phyloP scores from a whole-genome alignment of 345 rosid species.

The Kernera saxatilis region DNA sequence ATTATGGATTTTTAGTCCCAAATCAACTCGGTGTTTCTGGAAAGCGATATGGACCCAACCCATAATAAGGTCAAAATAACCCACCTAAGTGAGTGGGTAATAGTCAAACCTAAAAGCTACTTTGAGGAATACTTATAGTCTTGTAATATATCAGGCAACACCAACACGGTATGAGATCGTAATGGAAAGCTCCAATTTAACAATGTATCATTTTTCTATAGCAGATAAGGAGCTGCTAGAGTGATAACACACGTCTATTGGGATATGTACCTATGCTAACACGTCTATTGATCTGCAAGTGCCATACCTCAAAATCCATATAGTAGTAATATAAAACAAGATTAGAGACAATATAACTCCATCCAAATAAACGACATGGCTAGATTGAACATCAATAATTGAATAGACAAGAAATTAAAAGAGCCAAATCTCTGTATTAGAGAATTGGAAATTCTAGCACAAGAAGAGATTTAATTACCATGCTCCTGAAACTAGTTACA shows the following conservation, averaged over 20 bases:
- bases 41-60: slow-evolving; percentile 23
- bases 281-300: not conserved
- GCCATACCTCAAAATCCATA: too few relatives aligned
- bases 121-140: slow-evolving; percentile 15
- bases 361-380: too few relatives aligned
- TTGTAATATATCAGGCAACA: slow-evolving; percentile 18
- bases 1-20: not conserved
- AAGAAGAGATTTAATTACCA: not conserved
- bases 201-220: not conserved
- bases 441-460: slow-evolving; percentile 5
- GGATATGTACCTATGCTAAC: not conserved
- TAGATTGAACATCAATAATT: not conserved
- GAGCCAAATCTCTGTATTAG: not conserved
- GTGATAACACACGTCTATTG: slow-evolving; percentile 3
- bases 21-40: not conserved
- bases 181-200: slow-evolving; percentile 5
- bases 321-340: too few relatives aligned
- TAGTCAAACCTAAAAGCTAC: slow-evolving; percentile 28
- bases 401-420: slow-evolving; percentile 2
- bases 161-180: slow-evolving; percentile 1
- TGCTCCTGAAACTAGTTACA: not conserved
- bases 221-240: not conserved
- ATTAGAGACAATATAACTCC: too few relatives aligned
- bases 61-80: slow-evolving; percentile 8
- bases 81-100: slow-evolving; percentile 15